These are phyloP conservation scores for Alloteropsis semialata DNA, from an alignment of 176 grass and related monocot species.

Conservation along the genomic window DNA sequence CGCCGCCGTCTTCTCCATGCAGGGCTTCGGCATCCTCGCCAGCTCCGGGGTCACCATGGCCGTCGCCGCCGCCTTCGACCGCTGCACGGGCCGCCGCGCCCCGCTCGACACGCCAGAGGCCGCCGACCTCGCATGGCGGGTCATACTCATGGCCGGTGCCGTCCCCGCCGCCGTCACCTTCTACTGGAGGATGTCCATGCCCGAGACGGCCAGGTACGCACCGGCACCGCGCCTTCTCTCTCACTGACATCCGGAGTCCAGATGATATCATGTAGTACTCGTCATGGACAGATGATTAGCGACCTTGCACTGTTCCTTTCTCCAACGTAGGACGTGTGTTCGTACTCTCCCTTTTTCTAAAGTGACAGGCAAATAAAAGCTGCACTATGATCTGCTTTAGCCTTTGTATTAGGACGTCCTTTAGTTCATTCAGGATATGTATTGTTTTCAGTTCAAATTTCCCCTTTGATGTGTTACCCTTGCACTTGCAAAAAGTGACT, in stretches of 20 bases:
- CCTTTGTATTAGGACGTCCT: neutral
- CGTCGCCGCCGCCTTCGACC: conserved; percentile 49
- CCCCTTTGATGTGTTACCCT: no score
- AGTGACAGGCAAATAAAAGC: neutral
- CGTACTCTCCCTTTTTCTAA: neutral
- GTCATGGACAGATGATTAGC: neutral
- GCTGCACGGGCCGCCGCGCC: neutral
- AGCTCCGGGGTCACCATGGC: conserved; percentile 77
- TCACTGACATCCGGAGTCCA: no score
- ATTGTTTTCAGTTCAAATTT: neutral
- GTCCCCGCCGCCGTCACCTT: conserved; percentile 61
- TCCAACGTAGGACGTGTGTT: neutral
- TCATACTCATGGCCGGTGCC: conserved; percentile 74
- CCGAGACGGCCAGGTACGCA: conserved; percentile 82
- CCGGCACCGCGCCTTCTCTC: no score
- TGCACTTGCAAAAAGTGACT: no score
- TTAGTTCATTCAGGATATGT: neutral
- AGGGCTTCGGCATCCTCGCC: conserved; percentile 74
- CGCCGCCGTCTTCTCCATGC: conserved; percentile 88
- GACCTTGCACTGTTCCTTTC: neutral
- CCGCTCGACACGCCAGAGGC: conserved; percentile 33
- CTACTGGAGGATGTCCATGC: conserved; percentile 96
- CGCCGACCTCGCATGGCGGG: conserved; percentile 67
- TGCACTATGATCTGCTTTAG: neutral
- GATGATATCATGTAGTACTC: no score